These are phyloP conservation scores for Ceriops decandra DNA, from an alignment of 345 rosid species.

Conservation along the genomic window DNA sequence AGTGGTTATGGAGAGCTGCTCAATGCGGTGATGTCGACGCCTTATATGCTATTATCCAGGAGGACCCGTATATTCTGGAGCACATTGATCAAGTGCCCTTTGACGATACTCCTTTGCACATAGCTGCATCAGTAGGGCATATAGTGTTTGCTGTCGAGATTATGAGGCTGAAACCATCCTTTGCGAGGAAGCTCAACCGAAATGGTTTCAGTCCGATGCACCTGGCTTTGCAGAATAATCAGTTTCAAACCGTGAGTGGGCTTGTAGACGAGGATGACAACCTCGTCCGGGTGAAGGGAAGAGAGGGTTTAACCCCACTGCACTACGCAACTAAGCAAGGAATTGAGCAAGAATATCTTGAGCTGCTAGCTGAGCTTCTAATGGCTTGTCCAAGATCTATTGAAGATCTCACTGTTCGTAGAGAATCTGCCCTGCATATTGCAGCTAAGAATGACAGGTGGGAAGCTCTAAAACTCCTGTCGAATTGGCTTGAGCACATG, in stretches of 20 bases:
- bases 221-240: too few relatives aligned
- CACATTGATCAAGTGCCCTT: conserved; percentile 22
- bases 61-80: conserved; percentile 18
- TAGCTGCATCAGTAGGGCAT: conserved; percentile 28
- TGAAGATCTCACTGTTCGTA: conserved; percentile 20
- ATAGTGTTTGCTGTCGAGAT: conserved; percentile 16
- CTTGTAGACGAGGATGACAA: conserved; percentile 1
- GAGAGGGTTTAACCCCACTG: conserved; percentile 22
- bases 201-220: conserved; percentile 25
- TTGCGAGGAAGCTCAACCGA: conserved; percentile 19
- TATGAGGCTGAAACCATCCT: conserved; percentile 35
- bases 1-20: conserved; percentile 4
- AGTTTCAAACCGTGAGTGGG: not conserved
- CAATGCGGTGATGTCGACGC: conserved; percentile 20
- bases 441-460: conserved; percentile 7
- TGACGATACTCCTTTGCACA: conserved; percentile 36
- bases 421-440: conserved; percentile 28
- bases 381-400: conserved; percentile 21
- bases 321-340: not conserved
- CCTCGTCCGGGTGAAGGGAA: conserved; percentile 23
- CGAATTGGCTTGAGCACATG: not conserved
- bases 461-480: conserved; percentile 10
- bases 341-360: not conserved
- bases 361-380: not conserved
- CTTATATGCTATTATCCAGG: conserved; percentile 21